Conservation (phyloP, 2,329 filamentous ascomycete species). For the Aspergillus sergii region DNA sequence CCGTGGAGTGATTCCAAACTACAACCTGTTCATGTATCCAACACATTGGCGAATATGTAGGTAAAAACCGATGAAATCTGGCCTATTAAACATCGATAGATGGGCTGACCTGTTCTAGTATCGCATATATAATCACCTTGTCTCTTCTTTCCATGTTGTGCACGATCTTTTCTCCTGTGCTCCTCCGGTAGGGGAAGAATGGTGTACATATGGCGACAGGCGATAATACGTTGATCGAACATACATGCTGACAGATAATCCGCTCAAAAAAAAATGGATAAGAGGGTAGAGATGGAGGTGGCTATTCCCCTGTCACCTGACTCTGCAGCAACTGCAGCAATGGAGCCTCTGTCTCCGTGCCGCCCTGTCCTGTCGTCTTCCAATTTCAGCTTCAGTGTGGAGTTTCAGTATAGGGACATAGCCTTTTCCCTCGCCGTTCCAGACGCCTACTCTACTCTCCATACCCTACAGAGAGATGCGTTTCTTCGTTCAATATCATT, state of each 20-base stretch:
- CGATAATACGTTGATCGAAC: not conserved
- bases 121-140: not conserved
- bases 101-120: not conserved
- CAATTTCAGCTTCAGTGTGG: not conserved
- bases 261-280: not conserved
- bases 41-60: not conserved
- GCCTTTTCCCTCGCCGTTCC: conserved; percentile 10
- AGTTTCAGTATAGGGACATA: conserved; percentile 6
- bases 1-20: not conserved
- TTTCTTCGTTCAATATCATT: conserved; percentile 11
- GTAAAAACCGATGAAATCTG: not conserved
- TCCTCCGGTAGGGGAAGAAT: not conserved
- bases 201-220: not conserved
- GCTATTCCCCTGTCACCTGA: conserved; percentile 9
- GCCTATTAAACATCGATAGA: not conserved
- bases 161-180: not conserved
- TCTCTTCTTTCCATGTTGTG: not conserved
- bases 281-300: not conserved
- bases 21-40: no score
- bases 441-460: not conserved
- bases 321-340: not conserved
- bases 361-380: not conserved
- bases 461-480: conserved; percentile 10
- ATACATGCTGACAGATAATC: not conserved
- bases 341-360: conserved; percentile 3